Evolutionary conservation across 1,284 basidiomycete genomes (phyloP).

Genomic region (Sparassis latifolia): DNA sequence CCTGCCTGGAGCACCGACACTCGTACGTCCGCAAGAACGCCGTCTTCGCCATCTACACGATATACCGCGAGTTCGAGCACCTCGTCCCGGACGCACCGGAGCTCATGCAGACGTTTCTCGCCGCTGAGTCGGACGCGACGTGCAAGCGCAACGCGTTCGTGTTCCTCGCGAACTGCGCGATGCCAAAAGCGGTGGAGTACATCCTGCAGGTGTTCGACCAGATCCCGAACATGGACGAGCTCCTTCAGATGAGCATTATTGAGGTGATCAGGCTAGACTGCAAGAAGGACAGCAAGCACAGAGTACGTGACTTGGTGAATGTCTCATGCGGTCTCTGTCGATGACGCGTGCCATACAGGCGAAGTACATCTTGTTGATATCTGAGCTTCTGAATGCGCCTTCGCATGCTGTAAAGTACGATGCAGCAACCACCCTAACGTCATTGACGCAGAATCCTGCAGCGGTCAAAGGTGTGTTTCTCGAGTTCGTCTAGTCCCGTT

Average conservation of each 20-base stretch:
- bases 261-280: constrained; percentile 93
- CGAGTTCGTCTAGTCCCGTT: background rate
- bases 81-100: constrained; percentile 97
- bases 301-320: constrained; percentile 40
- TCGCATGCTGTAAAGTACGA: constrained; percentile 98
- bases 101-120: constrained; percentile 94
- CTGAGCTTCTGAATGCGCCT: constrained; percentile 87
- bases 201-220: constrained; percentile 83
- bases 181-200: constrained; percentile 90
- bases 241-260: constrained; percentile 94
- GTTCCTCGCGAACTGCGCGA: constrained; percentile 85
- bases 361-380: constrained; percentile 91
- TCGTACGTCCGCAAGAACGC: constrained; percentile 99
- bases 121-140: constrained; percentile 93
- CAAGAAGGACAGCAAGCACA: constrained; percentile 75
- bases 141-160: constrained; percentile 98
- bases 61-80: constrained; percentile 91
- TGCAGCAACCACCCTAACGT: constrained; percentile 92
- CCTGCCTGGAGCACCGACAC: constrained; percentile 96
- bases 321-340: background rate
- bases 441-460: constrained; percentile 92
- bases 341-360: constrained; percentile 43
- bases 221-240: constrained; percentile 83
- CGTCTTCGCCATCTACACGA: constrained; percentile 92
- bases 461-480: constrained; percentile 78